Conservation (phyloP, 352 stramenopile genomes). For the Pythium guiyangense region DNA sequence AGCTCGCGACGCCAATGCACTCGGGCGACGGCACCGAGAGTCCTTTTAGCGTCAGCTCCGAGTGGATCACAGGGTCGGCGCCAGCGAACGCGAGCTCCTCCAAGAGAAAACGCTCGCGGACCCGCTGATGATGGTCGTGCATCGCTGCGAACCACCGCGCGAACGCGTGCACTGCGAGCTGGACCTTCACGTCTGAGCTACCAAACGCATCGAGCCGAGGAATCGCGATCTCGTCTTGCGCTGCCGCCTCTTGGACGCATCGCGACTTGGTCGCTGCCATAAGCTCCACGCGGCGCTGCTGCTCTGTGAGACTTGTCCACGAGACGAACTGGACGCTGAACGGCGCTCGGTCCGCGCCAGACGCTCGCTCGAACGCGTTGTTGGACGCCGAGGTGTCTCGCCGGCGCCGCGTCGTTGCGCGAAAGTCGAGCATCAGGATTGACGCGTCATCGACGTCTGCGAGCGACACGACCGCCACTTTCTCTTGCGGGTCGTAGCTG, state of each 20-base stretch:
- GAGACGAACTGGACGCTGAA: constrained; percentile 20
- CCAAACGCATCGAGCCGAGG: constrained; percentile 44
- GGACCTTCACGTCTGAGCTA: constrained; percentile 33
- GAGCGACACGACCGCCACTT: constrained; percentile 42
- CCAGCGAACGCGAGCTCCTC: constrained; percentile 60
- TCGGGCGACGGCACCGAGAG: constrained; percentile 18
- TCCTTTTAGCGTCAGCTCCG: constrained; percentile 29
- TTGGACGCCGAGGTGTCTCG: neutral
- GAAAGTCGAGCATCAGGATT: constrained; percentile 43
- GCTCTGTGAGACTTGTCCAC: constrained; percentile 37
- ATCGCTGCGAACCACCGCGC: constrained; percentile 50
- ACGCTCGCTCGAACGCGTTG: neutral
- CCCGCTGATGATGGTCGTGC: constrained; percentile 31
- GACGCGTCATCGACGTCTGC: constrained; percentile 39
- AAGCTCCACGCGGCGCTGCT: constrained; percentile 43
- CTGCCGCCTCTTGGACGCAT: constrained; percentile 31
- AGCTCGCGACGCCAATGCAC: constrained; percentile 19
- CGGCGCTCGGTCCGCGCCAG: neutral
- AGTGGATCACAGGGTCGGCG: constrained; percentile 29
- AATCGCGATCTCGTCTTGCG: constrained; percentile 29
- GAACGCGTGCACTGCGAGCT: constrained; percentile 43
- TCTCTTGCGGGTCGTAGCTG: constrained; percentile 21
- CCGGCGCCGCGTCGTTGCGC: constrained; percentile 5
- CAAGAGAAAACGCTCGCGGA: constrained; percentile 47
- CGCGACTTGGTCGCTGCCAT: constrained; percentile 54